Evolutionary conservation across 2,329 filamentous ascomycete genomes (phyloP).

Genomic region (Beauveria pseudobassiana): DNA sequence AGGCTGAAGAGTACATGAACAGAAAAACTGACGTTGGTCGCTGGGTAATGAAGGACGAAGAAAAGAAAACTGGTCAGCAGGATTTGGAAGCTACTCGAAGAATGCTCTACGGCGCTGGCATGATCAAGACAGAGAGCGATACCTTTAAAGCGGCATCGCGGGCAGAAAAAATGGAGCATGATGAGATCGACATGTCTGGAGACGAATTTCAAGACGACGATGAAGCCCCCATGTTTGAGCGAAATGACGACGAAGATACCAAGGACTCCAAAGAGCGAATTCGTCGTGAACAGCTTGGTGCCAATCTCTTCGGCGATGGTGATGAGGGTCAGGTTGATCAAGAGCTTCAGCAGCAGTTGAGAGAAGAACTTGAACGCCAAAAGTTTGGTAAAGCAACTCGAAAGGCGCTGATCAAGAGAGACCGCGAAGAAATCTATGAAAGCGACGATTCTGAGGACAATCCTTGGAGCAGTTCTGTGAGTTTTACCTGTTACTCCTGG

Average conservation of each 20-base stretch:
- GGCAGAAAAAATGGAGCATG: conserved; percentile 61
- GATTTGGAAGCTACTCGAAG: conserved; percentile 54
- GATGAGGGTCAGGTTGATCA: conserved; percentile 67
- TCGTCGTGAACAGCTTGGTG: conserved; percentile 74
- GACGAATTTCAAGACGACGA: conserved; percentile 85
- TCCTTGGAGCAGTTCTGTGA: conserved; percentile 33
- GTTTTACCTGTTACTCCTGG: background rate
- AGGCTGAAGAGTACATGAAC: conserved; percentile 77
- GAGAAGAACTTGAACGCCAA: conserved; percentile 61
- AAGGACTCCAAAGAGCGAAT: conserved; percentile 66
- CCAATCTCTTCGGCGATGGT: conserved; percentile 70
- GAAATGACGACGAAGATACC: conserved; percentile 72
- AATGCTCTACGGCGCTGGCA: conserved; percentile 44
- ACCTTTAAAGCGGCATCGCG: conserved; percentile 55
- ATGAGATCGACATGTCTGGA: conserved; percentile 59
- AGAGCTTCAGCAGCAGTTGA: conserved; percentile 61
- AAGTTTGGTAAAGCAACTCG: conserved; percentile 68
- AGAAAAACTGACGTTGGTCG: conserved; percentile 69
- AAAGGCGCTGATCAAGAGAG: conserved; percentile 75
- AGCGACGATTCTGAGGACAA: conserved; percentile 50
- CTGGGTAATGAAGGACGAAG: conserved; percentile 69
- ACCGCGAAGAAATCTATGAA: conserved; percentile 81
- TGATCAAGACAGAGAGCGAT: conserved; percentile 60
- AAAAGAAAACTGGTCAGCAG: conserved; percentile 47
- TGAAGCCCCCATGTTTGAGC: conserved; percentile 67